These are phyloP conservation scores for Cladophialophora bantiana DNA, from an alignment of 2,329 filamentous ascomycete species.

Conservation along the genomic window DNA sequence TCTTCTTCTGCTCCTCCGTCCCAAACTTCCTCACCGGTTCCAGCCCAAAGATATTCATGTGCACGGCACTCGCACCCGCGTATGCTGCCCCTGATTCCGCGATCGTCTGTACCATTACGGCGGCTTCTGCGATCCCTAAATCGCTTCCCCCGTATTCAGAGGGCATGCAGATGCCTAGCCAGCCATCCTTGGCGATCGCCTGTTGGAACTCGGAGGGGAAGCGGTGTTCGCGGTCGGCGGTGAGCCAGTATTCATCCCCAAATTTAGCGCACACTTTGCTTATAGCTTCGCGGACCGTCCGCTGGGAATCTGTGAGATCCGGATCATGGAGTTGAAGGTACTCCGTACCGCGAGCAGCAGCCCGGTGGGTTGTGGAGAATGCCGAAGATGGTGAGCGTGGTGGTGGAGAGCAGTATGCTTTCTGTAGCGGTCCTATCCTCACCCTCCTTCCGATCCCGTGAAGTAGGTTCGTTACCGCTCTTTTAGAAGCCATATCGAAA, in stretches of 20 bases:
- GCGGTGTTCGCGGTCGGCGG: conserved; percentile 47
- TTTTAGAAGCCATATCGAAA: conserved; percentile 9
- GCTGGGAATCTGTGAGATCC: conserved; percentile 52
- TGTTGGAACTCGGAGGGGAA: conserved; percentile 53
- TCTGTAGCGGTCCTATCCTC: not conserved
- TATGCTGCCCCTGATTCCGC: conserved; percentile 55
- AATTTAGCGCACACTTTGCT: conserved; percentile 53
- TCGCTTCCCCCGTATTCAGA: conserved; percentile 52
- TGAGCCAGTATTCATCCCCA: conserved; percentile 53
- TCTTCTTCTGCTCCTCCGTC: conserved; percentile 51
- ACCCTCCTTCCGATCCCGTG: not conserved
- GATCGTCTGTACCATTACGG: conserved; percentile 58
- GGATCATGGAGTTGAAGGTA: conserved; percentile 43
- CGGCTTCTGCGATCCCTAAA: conserved; percentile 53
- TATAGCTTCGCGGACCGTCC: conserved; percentile 53
- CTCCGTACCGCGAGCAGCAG: conserved; percentile 39
- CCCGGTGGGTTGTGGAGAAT: conserved; percentile 35
- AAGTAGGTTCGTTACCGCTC: not conserved
- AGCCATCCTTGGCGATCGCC: conserved; percentile 52
- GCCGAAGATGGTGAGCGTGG: conserved; percentile 29
- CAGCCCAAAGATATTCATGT: conserved; percentile 59
- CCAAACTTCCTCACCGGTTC: conserved; percentile 56
- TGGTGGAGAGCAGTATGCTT: not conserved
- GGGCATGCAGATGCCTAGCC: conserved; percentile 57
- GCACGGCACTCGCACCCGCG: conserved; percentile 52